These are phyloP conservation scores for Aspergillus sclerotiicarbonarius DNA, from an alignment of 495 filamentous ascomycete genomes.

Conservation along the genomic window DNA sequence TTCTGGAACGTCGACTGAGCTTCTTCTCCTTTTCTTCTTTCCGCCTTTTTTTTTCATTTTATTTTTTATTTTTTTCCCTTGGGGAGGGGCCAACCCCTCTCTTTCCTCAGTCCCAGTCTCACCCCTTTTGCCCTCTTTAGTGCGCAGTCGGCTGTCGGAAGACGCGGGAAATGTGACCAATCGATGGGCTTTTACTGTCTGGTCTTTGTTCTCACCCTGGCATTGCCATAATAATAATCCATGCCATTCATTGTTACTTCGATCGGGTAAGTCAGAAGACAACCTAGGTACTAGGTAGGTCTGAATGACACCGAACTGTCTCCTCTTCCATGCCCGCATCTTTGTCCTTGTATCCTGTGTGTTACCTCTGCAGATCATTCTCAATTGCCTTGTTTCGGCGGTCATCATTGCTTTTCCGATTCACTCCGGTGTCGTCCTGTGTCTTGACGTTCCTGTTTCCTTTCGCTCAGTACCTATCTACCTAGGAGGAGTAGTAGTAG, in stretches of 20 bases:
- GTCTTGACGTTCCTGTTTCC: neutral
- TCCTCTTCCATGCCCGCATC: conserved; percentile 4
- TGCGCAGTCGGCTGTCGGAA: conserved; percentile 11
- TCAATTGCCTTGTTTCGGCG: neutral
- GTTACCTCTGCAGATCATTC: conserved; percentile 1
- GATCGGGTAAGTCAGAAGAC: conserved; percentile 6
- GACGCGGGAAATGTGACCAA: conserved; percentile 9
- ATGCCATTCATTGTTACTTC: neutral
- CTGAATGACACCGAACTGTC: conserved; percentile 1
- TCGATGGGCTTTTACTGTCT: neutral
- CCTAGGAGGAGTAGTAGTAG: no score
- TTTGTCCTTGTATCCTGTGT: neutral
- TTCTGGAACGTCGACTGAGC: conserved; percentile 23
- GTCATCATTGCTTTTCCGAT: neutral
- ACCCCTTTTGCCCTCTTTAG: conserved; percentile 2
- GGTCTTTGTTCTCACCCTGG: neutral
- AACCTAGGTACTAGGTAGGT: neutral
- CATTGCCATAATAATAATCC: neutral
- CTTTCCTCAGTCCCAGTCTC: neutral
- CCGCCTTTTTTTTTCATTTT: neutral
- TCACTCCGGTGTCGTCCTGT: neutral
- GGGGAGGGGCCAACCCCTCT: no score
- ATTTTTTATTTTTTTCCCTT: neutral
- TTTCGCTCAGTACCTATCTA: no score
- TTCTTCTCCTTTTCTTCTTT: conserved; percentile 4